phyloP scores from a whole-genome alignment of 441 rosid genomes.

The Aquilaria agallochum region DNA sequence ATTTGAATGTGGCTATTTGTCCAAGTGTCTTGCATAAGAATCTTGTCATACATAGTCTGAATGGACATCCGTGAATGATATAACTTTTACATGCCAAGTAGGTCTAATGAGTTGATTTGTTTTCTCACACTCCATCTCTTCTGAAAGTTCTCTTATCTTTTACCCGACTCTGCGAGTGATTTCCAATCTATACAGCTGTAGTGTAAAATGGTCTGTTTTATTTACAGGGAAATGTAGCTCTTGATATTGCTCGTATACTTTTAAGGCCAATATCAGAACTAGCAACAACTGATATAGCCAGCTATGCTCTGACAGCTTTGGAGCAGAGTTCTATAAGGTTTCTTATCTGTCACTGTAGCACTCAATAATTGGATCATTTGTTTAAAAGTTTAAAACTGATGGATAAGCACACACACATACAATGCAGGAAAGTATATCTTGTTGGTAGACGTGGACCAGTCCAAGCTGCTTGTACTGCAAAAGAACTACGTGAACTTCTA shows the following conservation, averaged over 20 bases:
- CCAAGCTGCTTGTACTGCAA: conserved; percentile 95
- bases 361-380: conserved; percentile 12
- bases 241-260: conserved; percentile 88
- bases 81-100: no score
- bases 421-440: conserved; percentile 73
- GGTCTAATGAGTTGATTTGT: no score
- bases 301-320: conserved; percentile 69
- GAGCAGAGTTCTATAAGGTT: conserved; percentile 80
- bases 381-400: conserved; percentile 8
- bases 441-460: conserved; percentile 95
- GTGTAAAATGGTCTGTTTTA: conserved; percentile 3
- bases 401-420: conserved; percentile 3
- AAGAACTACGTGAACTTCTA: conserved; percentile 92
- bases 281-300: conserved; percentile 79
- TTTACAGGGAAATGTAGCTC: conserved; percentile 93
- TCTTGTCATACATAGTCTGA: no score
- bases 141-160: no score
- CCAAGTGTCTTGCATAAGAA: no score
- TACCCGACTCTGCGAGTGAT: no score
- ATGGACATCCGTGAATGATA: no score
- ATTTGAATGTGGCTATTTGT: no score
- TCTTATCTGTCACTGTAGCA: conserved; percentile 3
- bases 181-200: not conserved
- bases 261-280: conserved; percentile 65
- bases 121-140: no score